A percentile compares a stretch with the other conserved stretches of the same genome.
These are phyloP conservation scores for Suaeda aralocaspica DNA, from an alignment of 148 eudicot species.

Conservation along the genomic window DNA sequence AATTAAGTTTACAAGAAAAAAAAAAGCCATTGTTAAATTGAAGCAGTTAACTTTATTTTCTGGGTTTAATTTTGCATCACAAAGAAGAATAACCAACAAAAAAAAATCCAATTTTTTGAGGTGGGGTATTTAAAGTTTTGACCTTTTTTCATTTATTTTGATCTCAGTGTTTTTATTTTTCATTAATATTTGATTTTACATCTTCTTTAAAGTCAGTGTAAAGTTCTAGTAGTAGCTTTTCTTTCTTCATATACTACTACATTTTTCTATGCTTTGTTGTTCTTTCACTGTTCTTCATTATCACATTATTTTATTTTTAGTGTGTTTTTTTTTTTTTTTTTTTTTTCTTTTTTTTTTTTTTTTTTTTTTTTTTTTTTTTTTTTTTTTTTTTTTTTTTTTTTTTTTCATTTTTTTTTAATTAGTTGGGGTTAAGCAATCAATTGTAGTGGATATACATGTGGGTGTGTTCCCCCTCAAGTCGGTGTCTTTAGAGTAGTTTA, in stretches of 20 bases:
- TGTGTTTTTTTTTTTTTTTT: not conserved
- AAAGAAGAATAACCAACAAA: not conserved
- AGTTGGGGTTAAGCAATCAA: not conserved
- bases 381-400: not conserved
- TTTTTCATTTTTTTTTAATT: slow-evolving; percentile 3
- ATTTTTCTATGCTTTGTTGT: not conserved
- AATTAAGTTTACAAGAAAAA: too few species aligned
- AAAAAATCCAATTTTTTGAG: slow-evolving; percentile 7
- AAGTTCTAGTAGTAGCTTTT: slow-evolving; percentile 19
- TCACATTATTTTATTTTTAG: slow-evolving; percentile 12
- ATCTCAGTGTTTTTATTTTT: not conserved
- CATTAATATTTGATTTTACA: slow-evolving; percentile 24
- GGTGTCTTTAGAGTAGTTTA: slow-evolving; percentile 21
- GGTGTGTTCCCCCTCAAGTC: slow-evolving; percentile 27
- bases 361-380: not conserved
- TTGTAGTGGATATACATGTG: slow-evolving; percentile 31
- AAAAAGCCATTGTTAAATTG: slow-evolving; percentile 12
- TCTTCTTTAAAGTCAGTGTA: slow-evolving; percentile 20
- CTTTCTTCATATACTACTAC: slow-evolving; percentile 2
- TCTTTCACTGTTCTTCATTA: slow-evolving; percentile 2
- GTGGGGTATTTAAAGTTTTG: slow-evolving; percentile 25
- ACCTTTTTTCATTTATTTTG: too few species aligned
- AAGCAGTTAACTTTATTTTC: slow-evolving; percentile 4
- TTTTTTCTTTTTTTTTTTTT: not conserved
- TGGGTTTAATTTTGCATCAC: not conserved